These are phyloP conservation scores for Linum tenue DNA, from an alignment of 345 rosid species.

Conservation along the genomic window DNA sequence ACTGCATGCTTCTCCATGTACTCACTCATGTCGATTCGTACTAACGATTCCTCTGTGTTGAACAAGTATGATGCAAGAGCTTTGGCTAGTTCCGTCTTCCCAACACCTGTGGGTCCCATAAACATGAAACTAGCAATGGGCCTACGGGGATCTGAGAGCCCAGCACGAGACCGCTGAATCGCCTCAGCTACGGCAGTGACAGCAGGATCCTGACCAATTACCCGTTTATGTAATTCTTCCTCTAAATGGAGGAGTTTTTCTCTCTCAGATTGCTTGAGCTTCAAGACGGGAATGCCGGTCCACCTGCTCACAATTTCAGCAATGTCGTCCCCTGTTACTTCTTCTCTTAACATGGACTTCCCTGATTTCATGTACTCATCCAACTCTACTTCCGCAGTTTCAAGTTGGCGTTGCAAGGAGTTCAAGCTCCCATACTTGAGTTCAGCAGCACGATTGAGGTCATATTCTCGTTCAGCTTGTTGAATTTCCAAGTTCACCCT, in stretches of 20 bases:
- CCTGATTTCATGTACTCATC: slow-evolving; percentile 83
- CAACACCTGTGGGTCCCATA: slow-evolving; percentile 99
- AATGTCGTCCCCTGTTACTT: slow-evolving; percentile 83
- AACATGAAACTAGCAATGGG: slow-evolving; percentile 99
- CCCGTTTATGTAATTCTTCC: slow-evolving; percentile 86
- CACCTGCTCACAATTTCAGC: slow-evolving; percentile 95
- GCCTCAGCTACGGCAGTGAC: slow-evolving; percentile 94
- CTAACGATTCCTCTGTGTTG: slow-evolving; percentile 95
- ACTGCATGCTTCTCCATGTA: slow-evolving; percentile 99
- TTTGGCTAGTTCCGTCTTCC: slow-evolving; percentile 94
- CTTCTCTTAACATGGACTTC: slow-evolving; percentile 97
- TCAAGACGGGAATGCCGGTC: slow-evolving; percentile 96
- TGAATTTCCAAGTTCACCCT: slow-evolving; percentile 92
- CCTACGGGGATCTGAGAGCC: slow-evolving; percentile 91
- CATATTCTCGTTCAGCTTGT: slow-evolving; percentile 97
- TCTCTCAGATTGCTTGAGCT: slow-evolving; percentile 91
- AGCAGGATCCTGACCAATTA: slow-evolving; percentile 94
- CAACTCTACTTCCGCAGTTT: slow-evolving; percentile 74
- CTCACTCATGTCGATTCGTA: slow-evolving; percentile 96
- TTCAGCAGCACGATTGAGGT: slow-evolving; percentile 98
- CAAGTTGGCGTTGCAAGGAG: slow-evolving; percentile 80
- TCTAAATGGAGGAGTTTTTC: slow-evolving; percentile 82
- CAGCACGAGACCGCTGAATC: slow-evolving; percentile 95
- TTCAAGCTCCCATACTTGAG: slow-evolving; percentile 90
- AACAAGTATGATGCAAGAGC: slow-evolving; percentile 86